Conservation (phyloP, 2,329 filamentous ascomycete genomes). For the Aspergillus pseudoviridinutans region DNA sequence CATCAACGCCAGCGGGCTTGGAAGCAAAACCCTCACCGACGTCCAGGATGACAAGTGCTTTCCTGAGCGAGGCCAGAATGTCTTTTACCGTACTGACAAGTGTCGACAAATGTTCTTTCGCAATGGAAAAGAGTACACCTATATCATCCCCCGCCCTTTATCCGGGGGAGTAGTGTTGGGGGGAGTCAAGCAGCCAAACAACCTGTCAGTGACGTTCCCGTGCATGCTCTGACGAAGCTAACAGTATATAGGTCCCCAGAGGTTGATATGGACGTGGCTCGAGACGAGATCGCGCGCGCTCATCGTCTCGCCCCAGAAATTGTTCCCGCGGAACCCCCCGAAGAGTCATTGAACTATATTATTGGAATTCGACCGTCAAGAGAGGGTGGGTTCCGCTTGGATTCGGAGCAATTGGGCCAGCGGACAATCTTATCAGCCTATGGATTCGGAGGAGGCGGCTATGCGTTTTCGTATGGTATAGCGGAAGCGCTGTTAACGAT, state of each 20-base stretch:
- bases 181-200: slow-evolving; percentile 32
- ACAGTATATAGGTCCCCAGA: slow-evolving; percentile 26
- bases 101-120: slow-evolving; percentile 33
- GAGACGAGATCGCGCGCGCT: slow-evolving; percentile 37
- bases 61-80: slow-evolving; percentile 36
- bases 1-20: slow-evolving; percentile 38
- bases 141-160: slow-evolving; percentile 34
- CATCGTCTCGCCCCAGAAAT: slow-evolving; percentile 36
- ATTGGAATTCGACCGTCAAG: slow-evolving; percentile 35
- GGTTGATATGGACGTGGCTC: slow-evolving; percentile 33
- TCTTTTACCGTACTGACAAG: slow-evolving; percentile 30
- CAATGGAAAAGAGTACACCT: slow-evolving; percentile 37
- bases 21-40: slow-evolving; percentile 31
- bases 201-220: slow-evolving; percentile 20
- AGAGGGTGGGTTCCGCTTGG: slow-evolving; percentile 33
- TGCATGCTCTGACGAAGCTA: background rate
- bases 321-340: slow-evolving; percentile 28
- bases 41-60: slow-evolving; percentile 34
- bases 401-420: slow-evolving; percentile 23
- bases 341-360: slow-evolving; percentile 29
- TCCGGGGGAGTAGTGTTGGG: slow-evolving; percentile 33
- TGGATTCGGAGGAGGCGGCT: slow-evolving; percentile 37
- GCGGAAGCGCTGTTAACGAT: slow-evolving; percentile 33
- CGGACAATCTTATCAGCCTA: slow-evolving; percentile 33
- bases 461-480: slow-evolving; percentile 36